Conservation (phyloP, 2,329 filamentous ascomycete genomes). For the Fusarium armeniacum region DNA sequence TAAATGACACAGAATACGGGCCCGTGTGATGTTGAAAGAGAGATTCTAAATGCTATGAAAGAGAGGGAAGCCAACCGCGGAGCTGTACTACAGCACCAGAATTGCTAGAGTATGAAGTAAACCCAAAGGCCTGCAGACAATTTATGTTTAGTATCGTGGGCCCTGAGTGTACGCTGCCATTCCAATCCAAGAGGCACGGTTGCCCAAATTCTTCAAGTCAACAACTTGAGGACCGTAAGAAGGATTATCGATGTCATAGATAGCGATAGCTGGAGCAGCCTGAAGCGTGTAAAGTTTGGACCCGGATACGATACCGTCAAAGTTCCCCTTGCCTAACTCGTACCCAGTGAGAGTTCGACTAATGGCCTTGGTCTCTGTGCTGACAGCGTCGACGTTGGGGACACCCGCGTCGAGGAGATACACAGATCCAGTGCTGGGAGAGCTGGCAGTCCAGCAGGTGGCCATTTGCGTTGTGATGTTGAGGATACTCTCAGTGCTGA, state of each 20-base stretch:
- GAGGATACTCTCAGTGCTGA: background rate
- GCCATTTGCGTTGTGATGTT: background rate
- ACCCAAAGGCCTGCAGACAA: rapidly evolving
- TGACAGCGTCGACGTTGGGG: background rate
- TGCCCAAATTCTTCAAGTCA: conserved; percentile 1
- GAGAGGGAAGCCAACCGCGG: no score
- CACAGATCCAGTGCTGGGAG: background rate
- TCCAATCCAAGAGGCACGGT: conserved; percentile 15
- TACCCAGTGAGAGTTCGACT: background rate
- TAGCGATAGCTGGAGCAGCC: conserved; percentile 2
- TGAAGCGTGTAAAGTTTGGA: conserved; percentile 15
- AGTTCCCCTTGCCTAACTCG: conserved; percentile 3
- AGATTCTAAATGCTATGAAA: background rate
- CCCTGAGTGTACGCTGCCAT: conserved; percentile 5
- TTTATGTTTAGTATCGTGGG: rapidly evolving
- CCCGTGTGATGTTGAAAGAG: rapidly evolving
- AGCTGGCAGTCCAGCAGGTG: conserved; percentile 10
- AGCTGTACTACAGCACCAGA: background rate
- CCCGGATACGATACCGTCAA: background rate
- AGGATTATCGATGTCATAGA: background rate
- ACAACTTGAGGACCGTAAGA: background rate
- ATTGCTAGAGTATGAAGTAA: background rate
- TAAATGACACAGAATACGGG: rapidly evolving
- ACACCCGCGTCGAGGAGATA: conserved; percentile 14
- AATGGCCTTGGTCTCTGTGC: background rate